phyloP scores from a whole-genome alignment of 2,329 filamentous ascomycete genomes.

The Penicillium sp. region DNA sequence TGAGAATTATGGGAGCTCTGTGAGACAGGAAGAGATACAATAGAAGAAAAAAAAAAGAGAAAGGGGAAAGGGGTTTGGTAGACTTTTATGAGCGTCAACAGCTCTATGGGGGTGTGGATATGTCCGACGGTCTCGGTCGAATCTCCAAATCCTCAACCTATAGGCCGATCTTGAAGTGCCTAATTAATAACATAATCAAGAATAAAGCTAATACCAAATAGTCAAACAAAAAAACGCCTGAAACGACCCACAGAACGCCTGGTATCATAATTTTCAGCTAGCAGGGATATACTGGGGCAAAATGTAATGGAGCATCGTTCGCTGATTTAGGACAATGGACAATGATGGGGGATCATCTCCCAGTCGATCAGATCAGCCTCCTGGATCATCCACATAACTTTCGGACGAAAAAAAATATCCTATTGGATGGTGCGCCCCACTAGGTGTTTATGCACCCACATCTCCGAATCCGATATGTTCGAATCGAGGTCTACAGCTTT shows the following conservation, averaged over 20 bases:
- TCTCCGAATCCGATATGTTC: too few relatives aligned
- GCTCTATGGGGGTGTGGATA: background rate
- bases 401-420: background rate
- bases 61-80: background rate
- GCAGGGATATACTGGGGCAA: background rate
- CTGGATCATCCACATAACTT: background rate
- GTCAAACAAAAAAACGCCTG: background rate
- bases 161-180: background rate
- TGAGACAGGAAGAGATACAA: background rate
- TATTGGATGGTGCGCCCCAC: constrained; percentile 2
- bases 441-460: background rate
- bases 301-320: background rate
- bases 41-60: background rate
- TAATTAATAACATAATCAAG: background rate
- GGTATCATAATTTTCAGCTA: background rate
- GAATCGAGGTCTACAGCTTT: too few relatives aligned
- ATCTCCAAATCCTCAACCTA: background rate
- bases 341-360: background rate
- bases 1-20: too few relatives aligned
- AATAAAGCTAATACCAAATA: background rate
- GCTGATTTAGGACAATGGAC: background rate
- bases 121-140: background rate
- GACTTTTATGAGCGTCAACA: background rate
- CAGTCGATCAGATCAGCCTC: constrained; percentile 8
- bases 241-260: constrained; percentile 3